Conservation (phyloP, 1,139 yeast genomes). For the Geotrichum klebahnii region DNA sequence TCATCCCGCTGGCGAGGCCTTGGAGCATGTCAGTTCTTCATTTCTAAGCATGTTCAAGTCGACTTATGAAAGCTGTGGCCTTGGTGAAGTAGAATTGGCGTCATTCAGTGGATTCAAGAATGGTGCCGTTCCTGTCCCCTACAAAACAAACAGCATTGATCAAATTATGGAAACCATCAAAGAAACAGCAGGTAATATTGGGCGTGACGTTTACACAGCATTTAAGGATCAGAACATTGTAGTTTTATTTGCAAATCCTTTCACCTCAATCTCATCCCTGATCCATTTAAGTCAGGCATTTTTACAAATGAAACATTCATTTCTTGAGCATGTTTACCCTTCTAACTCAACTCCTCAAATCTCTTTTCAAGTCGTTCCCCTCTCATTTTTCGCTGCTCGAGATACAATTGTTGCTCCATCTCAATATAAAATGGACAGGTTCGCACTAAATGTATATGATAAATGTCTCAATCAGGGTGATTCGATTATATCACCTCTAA, state of each 20-base stretch:
- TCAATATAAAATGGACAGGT: conserved; percentile 45
- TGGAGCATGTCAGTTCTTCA: conserved; percentile 29
- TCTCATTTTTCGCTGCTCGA: conserved; percentile 47
- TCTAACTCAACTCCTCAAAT: conserved; percentile 12
- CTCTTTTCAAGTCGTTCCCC: conserved; percentile 48
- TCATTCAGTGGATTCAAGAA: conserved; percentile 27
- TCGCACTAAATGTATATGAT: conserved; percentile 65
- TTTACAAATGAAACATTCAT: conserved; percentile 13
- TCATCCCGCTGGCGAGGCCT: conserved; percentile 35
- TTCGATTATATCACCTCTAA: conserved; percentile 4
- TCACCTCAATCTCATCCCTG: conserved; percentile 18
- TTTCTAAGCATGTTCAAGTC: conserved; percentile 33
- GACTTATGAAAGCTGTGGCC: conserved; percentile 39
- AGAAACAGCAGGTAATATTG: background rate
- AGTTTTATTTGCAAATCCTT: conserved; percentile 20
- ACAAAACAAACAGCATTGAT: conserved; percentile 8
- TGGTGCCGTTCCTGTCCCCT: conserved; percentile 26
- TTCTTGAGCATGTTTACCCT: background rate
- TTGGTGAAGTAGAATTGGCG: conserved; percentile 36
- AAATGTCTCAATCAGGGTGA: conserved; percentile 31
- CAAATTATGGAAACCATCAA: conserved; percentile 5
- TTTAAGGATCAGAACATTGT: conserved; percentile 10
- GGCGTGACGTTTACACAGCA: background rate
- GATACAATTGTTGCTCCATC: conserved; percentile 51
- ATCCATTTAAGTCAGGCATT: conserved; percentile 14